Percentiles rank a stretch among this genome's conserved stretches.
phyloP scores from a whole-genome alignment of 331 rosid species.

The Stylosanthes scabra region DNA sequence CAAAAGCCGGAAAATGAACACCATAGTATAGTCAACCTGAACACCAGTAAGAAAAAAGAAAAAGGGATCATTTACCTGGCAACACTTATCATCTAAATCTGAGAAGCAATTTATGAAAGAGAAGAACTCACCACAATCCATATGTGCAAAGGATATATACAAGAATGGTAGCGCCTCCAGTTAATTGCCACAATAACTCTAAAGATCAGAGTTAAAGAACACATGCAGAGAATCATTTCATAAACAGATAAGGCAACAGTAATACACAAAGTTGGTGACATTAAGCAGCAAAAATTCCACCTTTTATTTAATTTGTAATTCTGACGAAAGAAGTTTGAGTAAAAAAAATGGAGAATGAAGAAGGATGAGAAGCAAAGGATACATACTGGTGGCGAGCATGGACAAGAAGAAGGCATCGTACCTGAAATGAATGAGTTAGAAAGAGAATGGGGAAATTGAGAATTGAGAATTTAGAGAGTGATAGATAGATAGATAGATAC shows the following conservation, averaged over 20 bases:
- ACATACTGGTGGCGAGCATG: conserved; percentile 98
- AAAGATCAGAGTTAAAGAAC: conserved; percentile 50
- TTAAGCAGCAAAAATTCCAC: not conserved
- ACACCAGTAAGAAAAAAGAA: conserved; percentile 13
- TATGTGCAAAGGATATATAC: conserved; percentile 84
- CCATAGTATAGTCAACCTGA: conserved; percentile 91
- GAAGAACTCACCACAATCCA: conserved; percentile 97
- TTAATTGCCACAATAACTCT: conserved; percentile 88
- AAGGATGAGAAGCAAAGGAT: conserved; percentile 63
- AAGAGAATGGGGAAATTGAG: not conserved
- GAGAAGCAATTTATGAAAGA: not conserved
- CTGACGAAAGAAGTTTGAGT: not conserved
- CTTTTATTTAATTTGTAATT: not conserved
- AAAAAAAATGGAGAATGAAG: not conserved
- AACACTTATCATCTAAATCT: not conserved
- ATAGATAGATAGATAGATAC: conserved; percentile 41
- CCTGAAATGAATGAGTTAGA: conserved; percentile 50
- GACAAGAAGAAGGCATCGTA: conserved; percentile 95
- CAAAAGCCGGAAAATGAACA: conserved; percentile 87
- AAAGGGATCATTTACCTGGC: not conserved
- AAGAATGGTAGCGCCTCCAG: conserved; percentile 83
- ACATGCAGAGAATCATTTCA: conserved; percentile 20
- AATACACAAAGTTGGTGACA: too few relatives aligned
- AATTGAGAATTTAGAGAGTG: conserved; percentile 24
- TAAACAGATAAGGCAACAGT: not conserved